phyloP scores from a whole-genome alignment of 2,329 filamentous ascomycete genomes.

The Monilinia laxa region DNA sequence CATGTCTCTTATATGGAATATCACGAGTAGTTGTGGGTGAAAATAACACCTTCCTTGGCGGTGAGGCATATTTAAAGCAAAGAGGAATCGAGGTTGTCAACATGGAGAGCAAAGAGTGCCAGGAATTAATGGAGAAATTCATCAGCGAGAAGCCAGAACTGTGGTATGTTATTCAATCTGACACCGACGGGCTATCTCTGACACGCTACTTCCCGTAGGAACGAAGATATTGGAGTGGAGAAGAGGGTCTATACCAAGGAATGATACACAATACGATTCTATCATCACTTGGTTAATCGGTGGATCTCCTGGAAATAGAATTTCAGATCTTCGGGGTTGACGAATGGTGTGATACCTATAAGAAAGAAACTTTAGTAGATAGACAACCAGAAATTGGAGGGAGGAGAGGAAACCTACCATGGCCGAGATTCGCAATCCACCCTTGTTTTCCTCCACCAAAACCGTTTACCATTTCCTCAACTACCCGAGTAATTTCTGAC shows the following conservation, averaged over 20 bases:
- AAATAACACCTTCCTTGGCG: constrained; percentile 69
- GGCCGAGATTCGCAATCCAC: constrained; percentile 96
- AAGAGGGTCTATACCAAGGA: constrained; percentile 45
- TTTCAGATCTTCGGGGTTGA: constrained; percentile 88
- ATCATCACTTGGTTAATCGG: constrained; percentile 50
- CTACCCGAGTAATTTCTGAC: constrained; percentile 76
- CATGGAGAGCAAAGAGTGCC: constrained; percentile 63
- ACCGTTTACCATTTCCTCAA: constrained; percentile 82
- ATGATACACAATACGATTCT: constrained; percentile 1
- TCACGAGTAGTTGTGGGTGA: constrained; percentile 74
- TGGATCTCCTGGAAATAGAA: constrained; percentile 95
- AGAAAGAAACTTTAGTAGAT: constrained; percentile 28
- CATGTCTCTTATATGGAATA: constrained; percentile 74
- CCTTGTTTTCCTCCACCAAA: constrained; percentile 80
- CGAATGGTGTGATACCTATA: constrained; percentile 85
- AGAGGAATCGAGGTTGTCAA: constrained; percentile 73
- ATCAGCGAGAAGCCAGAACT: constrained; percentile 70
- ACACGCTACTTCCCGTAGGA: constrained; percentile 43
- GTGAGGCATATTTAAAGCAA: constrained; percentile 66
- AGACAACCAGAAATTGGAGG: constrained; percentile 19
- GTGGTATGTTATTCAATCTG: constrained; percentile 51
- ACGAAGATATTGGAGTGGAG: constrained; percentile 58
- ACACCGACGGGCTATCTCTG: not conserved
- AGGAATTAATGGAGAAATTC: constrained; percentile 68
- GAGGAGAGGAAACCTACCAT: constrained; percentile 61